phyloP scores from a whole-genome alignment of 2,329 filamentous ascomycete species.

The Apiospora kogelbergensis region DNA sequence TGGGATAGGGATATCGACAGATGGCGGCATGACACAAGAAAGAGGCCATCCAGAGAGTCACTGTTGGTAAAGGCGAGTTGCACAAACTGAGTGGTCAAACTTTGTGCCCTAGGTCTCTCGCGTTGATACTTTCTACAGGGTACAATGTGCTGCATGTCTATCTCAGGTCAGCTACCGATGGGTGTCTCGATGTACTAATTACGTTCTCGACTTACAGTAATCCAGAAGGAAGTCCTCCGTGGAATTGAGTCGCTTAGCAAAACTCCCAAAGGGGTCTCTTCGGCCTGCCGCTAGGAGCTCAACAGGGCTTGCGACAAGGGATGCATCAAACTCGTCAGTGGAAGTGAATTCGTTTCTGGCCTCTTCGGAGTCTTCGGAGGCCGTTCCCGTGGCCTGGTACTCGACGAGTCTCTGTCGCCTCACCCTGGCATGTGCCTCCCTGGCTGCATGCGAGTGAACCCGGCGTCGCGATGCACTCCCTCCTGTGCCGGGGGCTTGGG shows the following conservation, averaged over 20 bases:
- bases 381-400: neutral
- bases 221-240: neutral
- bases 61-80: neutral
- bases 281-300: neutral
- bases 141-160: neutral
- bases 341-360: neutral
- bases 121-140: neutral
- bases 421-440: slow-evolving; percentile 3
- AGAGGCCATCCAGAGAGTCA: neutral
- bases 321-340: neutral
- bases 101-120: neutral
- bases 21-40: neutral
- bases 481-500: neutral
- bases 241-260: neutral
- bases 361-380: neutral
- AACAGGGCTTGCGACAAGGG: neutral
- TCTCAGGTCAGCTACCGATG: neutral
- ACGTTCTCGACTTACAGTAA: neutral
- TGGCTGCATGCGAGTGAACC: neutral
- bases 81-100: neutral
- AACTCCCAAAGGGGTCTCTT: neutral
- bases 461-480: neutral
- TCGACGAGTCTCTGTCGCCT: neutral
- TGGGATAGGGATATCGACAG: neutral
- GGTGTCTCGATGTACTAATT: neutral